Evolutionary conservation across 2,329 filamentous ascomycete genomes (phyloP).

Genomic region (Fusarium avenaceum): DNA sequence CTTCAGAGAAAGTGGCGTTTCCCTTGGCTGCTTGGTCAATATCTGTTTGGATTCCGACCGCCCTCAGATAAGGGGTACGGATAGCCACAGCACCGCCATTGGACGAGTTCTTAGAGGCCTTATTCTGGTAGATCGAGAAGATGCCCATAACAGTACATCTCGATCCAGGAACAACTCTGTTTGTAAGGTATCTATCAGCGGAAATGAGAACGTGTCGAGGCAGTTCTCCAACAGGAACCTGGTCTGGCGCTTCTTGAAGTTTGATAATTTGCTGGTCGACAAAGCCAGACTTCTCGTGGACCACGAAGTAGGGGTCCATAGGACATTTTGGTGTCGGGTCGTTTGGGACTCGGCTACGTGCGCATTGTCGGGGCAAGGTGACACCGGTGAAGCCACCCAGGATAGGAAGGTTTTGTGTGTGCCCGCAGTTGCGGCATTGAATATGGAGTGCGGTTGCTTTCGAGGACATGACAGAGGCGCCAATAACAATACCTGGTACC

Average conservation of each 20-base stretch:
- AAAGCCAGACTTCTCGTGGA: conserved; percentile 93
- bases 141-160: conserved; percentile 96
- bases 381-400: conserved; percentile 90
- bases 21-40: conserved; percentile 91
- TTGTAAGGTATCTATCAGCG: conserved; percentile 95
- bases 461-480: conserved; percentile 94
- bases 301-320: conserved; percentile 93
- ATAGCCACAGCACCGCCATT: conserved; percentile 90
- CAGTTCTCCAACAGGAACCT: conserved; percentile 96
- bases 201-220: conserved; percentile 95
- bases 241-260: conserved; percentile 95
- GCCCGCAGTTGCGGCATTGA: conserved; percentile 87
- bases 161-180: conserved; percentile 94
- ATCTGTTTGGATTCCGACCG: conserved; percentile 92
- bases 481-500: conserved; percentile 97
- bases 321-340: conserved; percentile 83
- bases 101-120: conserved; percentile 82
- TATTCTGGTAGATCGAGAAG: conserved; percentile 97
- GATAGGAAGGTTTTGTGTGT: conserved; percentile 77
- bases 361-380: conserved; percentile 84
- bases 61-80: conserved; percentile 92
- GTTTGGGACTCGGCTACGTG: conserved; percentile 70
- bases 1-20: conserved; percentile 85
- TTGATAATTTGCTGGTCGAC: conserved; percentile 99
- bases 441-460: conserved; percentile 91